These are phyloP conservation scores for Arabidopsis hybrid DNA, from an alignment of 441 rosid species.

Conservation along the genomic window DNA sequence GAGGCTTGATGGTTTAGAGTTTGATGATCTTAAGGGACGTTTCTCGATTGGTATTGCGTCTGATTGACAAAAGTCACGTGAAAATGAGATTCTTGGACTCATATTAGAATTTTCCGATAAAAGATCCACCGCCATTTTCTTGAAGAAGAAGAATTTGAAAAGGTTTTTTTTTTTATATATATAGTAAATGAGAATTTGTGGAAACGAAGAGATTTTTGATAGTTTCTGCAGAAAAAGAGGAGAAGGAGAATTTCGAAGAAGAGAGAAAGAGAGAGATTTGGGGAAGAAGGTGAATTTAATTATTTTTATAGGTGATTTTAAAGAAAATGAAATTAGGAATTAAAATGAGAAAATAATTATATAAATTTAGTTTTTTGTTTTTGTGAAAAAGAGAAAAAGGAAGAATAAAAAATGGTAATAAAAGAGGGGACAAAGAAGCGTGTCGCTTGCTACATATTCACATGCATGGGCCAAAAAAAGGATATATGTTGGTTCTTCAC, in stretches of 20 bases:
- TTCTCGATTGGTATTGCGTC: constrained; percentile 64
- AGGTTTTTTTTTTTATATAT: too few relatives aligned
- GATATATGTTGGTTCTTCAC: constrained; percentile 31
- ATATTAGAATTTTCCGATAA: constrained; percentile 59
- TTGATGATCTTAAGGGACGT: constrained; percentile 54
- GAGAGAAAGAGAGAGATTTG: constrained; percentile 35
- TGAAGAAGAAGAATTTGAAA: neutral
- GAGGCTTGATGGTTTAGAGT: constrained; percentile 52
- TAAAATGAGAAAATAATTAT: neutral
- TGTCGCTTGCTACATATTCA: constrained; percentile 45
- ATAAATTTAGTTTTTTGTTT: neutral
- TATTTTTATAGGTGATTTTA: constrained; percentile 33
- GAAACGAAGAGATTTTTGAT: constrained; percentile 10
- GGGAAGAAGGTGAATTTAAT: constrained; percentile 19
- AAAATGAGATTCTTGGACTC: constrained; percentile 91
- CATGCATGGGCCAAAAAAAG: constrained; percentile 48
- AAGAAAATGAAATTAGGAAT: neutral
- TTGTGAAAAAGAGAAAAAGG: constrained; percentile 14
- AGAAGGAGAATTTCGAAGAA: neutral
- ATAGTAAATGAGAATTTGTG: neutral
- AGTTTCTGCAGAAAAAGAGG: constrained; percentile 13
- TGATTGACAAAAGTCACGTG: constrained; percentile 70
- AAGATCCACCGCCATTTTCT: constrained; percentile 70
- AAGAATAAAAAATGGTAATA: constrained; percentile 29
- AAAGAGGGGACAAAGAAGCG: constrained; percentile 45